phyloP scores from a whole-genome alignment of 345 rosid species.

The Hypericum androsaemum region DNA sequence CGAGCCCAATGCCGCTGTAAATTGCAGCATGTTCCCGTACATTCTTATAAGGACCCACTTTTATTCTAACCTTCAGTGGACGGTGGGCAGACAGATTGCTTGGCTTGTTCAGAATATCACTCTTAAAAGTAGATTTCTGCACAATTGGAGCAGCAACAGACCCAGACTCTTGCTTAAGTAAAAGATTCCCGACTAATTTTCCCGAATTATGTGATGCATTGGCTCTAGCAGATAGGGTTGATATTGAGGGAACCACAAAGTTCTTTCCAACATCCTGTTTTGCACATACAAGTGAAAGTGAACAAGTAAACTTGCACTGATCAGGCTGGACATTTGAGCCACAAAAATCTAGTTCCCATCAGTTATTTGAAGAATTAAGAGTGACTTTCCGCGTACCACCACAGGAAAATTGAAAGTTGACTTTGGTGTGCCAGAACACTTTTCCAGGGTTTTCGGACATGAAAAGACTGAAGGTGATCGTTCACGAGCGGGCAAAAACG shows the following conservation, averaged over 20 bases:
- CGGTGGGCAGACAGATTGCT: conserved; percentile 28
- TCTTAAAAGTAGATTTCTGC: conserved; percentile 18
- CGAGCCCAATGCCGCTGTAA: conserved; percentile 49
- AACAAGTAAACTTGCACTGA: conserved; percentile 12
- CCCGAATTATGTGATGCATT: conserved; percentile 10
- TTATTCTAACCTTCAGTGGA: conserved; percentile 45
- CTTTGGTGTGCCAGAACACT: conserved; percentile 18
- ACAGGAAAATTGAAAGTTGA: conserved; percentile 23
- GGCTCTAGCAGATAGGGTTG: conserved; percentile 11
- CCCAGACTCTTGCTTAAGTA: conserved; percentile 18
- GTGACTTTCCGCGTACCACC: conserved; percentile 30
- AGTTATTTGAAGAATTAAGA: conserved; percentile 5
- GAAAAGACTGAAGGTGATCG: conserved; percentile 19
- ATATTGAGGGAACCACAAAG: conserved; percentile 27
- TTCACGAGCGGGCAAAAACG: conserved; percentile 52
- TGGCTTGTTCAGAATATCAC: conserved; percentile 24
- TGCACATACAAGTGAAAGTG: conserved; percentile 12
- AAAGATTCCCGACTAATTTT: conserved; percentile 20
- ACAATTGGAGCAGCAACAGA: conserved; percentile 23
- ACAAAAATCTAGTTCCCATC: conserved; percentile 8
- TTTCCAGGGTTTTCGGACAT: conserved; percentile 27
- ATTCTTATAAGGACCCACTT: conserved; percentile 40
- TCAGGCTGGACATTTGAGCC: conserved; percentile 7
- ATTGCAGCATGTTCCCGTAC: conserved; percentile 35
- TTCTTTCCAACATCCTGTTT: conserved; percentile 40